phyloP scores from a whole-genome alignment of 2,329 filamentous ascomycete genomes.

The Coleophoma cylindrospora region DNA sequence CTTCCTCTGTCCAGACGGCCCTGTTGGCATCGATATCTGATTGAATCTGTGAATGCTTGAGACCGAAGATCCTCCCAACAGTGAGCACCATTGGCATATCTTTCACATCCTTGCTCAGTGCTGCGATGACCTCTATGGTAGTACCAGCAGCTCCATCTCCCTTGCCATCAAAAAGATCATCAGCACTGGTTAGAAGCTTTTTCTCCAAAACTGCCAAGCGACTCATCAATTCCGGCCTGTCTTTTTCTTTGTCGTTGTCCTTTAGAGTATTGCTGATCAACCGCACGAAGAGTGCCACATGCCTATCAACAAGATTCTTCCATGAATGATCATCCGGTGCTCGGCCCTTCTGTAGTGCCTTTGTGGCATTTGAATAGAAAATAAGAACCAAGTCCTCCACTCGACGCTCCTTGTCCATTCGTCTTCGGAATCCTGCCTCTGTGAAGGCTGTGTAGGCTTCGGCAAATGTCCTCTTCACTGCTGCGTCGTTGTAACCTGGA shows the following conservation, averaged over 20 bases:
- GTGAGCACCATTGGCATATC: constrained; percentile 93
- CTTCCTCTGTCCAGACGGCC: constrained; percentile 82
- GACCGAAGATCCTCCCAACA: constrained; percentile 80
- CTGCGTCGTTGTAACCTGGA: constrained; percentile 85
- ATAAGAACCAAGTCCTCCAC: constrained; percentile 92
- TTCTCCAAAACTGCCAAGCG: constrained; percentile 80
- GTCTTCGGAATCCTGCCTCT: constrained; percentile 79
- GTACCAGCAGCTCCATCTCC: constrained; percentile 53
- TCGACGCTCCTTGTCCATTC: constrained; percentile 88
- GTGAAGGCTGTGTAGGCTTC: constrained; percentile 93
- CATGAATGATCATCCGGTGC: constrained; percentile 76
- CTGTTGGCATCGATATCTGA: constrained; percentile 80
- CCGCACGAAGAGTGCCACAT: constrained; percentile 90
- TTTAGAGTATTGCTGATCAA: constrained; percentile 75
- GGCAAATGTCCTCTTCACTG: constrained; percentile 89
- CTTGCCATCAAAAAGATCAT: constrained; percentile 69
- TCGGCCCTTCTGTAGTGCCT: constrained; percentile 78
- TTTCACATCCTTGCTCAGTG: constrained; percentile 86
- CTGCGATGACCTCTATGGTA: constrained; percentile 76
- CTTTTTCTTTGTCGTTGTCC: constrained; percentile 78
- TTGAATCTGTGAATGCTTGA: constrained; percentile 75
- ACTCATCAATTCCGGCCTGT: constrained; percentile 77
- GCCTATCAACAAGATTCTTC: constrained; percentile 88
- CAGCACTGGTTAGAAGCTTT: constrained; percentile 90
- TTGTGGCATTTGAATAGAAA: constrained; percentile 92